Evolutionary conservation across 23 red algal species (phyloP).

Genomic region (Gracilaria gracilis): DNA sequence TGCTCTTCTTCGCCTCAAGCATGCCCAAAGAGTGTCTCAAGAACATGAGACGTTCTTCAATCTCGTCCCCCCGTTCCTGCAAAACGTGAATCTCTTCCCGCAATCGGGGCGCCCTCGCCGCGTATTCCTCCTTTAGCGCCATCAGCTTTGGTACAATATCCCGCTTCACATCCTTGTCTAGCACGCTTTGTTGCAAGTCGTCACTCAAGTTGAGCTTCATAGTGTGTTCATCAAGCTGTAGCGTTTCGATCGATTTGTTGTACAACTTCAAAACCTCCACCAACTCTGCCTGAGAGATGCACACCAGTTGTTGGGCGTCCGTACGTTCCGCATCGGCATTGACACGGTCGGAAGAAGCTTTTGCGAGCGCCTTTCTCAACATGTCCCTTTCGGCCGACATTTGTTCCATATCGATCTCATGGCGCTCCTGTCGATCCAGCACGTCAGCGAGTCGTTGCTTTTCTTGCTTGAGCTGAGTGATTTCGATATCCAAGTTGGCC

Average conservation of each 20-base stretch:
- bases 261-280: constrained; percentile 17
- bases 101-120: background rate
- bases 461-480: constrained; percentile 51
- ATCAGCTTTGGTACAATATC: constrained; percentile 35
- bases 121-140: constrained; percentile 7
- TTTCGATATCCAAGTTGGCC: constrained; percentile 3
- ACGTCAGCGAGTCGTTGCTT: constrained; percentile 37
- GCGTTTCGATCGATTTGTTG: background rate
- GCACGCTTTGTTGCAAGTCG: background rate
- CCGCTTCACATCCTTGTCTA: constrained; percentile 49
- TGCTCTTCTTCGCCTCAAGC: constrained; percentile 32
- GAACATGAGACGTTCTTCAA: constrained; percentile 48
- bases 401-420: constrained; percentile 70
- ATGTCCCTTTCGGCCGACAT: constrained; percentile 30
- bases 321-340: constrained; percentile 37
- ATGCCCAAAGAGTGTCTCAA: constrained; percentile 23
- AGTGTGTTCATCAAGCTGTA: background rate
- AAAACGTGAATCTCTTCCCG: constrained; percentile 31
- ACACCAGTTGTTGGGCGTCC: constrained; percentile 20
- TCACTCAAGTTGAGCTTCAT: background rate
- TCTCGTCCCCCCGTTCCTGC: constrained; percentile 40
- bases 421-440: constrained; percentile 42
- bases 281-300: background rate
- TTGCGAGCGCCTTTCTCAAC: constrained; percentile 27
- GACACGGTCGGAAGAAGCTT: constrained; percentile 8